Evolutionary conservation across 495 filamentous ascomycete species (phyloP).

Genomic region (Xylaria curta): DNA sequence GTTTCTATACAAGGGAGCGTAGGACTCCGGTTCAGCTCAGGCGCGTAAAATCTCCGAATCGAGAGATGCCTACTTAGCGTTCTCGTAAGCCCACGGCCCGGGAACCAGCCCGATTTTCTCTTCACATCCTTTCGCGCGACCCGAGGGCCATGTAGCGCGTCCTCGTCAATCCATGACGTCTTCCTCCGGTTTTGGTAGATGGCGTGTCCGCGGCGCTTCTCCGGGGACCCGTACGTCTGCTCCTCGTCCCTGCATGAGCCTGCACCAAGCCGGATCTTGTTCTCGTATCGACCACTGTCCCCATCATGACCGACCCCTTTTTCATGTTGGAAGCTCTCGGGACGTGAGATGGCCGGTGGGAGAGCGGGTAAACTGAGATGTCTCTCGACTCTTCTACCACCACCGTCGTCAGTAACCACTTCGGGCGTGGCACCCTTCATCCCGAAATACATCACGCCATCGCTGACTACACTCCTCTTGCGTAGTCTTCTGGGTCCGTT

Average conservation of each 20-base stretch:
- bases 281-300: neutral
- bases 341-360: constrained; percentile 6
- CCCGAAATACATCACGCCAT: neutral
- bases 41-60: constrained; percentile 29
- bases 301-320: neutral
- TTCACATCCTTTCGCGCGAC: constrained; percentile 32
- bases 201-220: constrained; percentile 35
- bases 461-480: constrained; percentile 31
- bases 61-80: constrained; percentile 37
- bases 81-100: constrained; percentile 27
- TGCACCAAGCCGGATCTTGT: constrained; percentile 15
- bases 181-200: constrained; percentile 38
- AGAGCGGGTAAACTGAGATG: constrained; percentile 21
- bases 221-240: constrained; percentile 29
- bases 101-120: constrained; percentile 35
- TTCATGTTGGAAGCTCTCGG: neutral
- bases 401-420: neutral
- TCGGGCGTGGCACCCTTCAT: neutral
- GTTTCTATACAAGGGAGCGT: constrained; percentile 37
- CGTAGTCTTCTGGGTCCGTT: constrained; percentile 29
- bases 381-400: neutral
- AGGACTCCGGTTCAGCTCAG: constrained; percentile 33
- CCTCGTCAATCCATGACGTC: constrained; percentile 50
- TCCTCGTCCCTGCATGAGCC: constrained; percentile 9
- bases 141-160: constrained; percentile 50